phyloP scores from a whole-genome alignment of 2,329 filamentous ascomycete genomes.

The Drechslerella dactyloides region DNA sequence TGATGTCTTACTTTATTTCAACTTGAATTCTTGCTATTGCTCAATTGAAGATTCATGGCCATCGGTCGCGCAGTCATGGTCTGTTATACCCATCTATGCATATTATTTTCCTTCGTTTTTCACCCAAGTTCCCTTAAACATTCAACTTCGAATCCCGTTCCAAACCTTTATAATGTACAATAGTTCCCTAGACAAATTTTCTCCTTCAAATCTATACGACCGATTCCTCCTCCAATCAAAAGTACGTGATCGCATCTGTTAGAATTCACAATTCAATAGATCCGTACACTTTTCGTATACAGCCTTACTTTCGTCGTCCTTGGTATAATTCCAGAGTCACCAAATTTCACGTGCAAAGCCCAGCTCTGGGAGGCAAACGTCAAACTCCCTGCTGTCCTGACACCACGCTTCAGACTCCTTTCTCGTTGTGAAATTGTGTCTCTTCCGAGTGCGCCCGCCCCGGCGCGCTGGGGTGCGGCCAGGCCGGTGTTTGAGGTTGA shows the following conservation, averaged over 20 bases:
- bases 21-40: slow-evolving; percentile 10
- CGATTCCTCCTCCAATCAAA: too few relatives aligned
- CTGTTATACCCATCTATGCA: slow-evolving; percentile 8
- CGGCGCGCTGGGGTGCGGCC: slow-evolving; percentile 37
- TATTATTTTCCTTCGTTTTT: slow-evolving; percentile 6
- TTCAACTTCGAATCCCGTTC: not conserved
- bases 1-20: too few relatives aligned
- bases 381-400: not conserved
- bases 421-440: slow-evolving; percentile 16
- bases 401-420: slow-evolving; percentile 13
- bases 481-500: slow-evolving; percentile 47
- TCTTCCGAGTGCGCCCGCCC: slow-evolving; percentile 37
- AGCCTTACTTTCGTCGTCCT: too few relatives aligned
- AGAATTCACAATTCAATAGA: too few relatives aligned
- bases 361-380: not conserved
- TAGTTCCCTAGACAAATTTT: slow-evolving; percentile 34
- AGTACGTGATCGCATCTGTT: too few relatives aligned
- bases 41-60: not conserved
- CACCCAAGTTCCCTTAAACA: not conserved
- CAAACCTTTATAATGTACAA: slow-evolving; percentile 41
- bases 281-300: too few relatives aligned
- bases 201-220: slow-evolving; percentile 9
- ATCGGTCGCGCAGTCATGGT: slow-evolving; percentile 19
- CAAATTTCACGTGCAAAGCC: too few relatives aligned
- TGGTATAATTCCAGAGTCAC: too few relatives aligned